A percentile compares a stretch with the other conserved stretches of the same genome.
phyloP scores from a whole-genome alignment of 768 basidiomycete species.

The Hebeloma cylindrosporum region DNA sequence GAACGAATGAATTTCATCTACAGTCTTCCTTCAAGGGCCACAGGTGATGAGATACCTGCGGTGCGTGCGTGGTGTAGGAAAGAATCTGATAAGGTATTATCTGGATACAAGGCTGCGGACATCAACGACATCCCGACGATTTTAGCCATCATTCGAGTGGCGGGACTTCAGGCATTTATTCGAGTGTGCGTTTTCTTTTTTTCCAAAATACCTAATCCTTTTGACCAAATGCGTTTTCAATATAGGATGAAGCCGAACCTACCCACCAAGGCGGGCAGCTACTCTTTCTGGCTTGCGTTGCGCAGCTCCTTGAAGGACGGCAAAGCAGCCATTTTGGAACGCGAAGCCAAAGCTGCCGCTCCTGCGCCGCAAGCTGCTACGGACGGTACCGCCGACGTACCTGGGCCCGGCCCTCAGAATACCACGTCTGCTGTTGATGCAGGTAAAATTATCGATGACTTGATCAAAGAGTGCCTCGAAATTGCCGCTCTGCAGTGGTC shows the following conservation, averaged over 20 bases:
- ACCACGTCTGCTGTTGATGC: neutral
- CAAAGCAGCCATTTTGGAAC: conserved; percentile 14
- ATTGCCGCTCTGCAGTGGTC: conserved; percentile 18
- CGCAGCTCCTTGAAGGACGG: conserved; percentile 21
- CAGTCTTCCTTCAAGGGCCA: conserved; percentile 11
- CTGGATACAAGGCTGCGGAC: conserved; percentile 18
- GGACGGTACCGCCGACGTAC: too few species aligned
- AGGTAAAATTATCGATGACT: conserved; percentile 8
- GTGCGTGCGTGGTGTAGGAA: conserved; percentile 24
- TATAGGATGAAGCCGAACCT: conserved; percentile 27
- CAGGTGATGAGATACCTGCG: conserved; percentile 8
- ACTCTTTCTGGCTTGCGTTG: conserved; percentile 25
- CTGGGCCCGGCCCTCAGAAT: too few species aligned
- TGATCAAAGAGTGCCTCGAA: conserved; percentile 17
- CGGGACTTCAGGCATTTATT: conserved; percentile 20
- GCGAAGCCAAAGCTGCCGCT: neutral
- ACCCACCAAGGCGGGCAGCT: conserved; percentile 16
- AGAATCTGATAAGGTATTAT: conserved; percentile 18
- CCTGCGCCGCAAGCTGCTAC: too few species aligned
- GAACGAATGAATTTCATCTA: conserved; percentile 24
- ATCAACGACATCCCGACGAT: conserved; percentile 26
- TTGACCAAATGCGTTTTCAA: neutral
- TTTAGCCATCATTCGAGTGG: conserved; percentile 16
- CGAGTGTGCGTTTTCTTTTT: conserved; percentile 21
- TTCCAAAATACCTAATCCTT: conserved; percentile 1